phyloP scores from a whole-genome alignment of 2,329 filamentous ascomycete genomes.

The Thyridium curvatum region DNA sequence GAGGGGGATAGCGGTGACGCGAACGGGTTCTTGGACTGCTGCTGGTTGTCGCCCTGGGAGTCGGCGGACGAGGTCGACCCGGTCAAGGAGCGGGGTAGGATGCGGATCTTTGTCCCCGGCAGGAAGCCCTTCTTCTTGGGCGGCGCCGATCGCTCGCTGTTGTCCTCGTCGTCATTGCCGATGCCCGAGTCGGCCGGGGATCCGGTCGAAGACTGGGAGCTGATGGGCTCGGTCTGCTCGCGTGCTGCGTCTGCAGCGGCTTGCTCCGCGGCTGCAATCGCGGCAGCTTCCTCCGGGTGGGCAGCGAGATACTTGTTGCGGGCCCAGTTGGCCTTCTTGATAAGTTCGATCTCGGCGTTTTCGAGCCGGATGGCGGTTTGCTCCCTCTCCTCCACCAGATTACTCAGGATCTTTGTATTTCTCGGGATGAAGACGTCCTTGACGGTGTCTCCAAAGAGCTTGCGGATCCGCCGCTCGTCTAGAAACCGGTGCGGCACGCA shows the following conservation, averaged over 20 bases:
- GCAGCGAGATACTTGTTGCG: slow-evolving; percentile 40
- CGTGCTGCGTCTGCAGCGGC: not conserved
- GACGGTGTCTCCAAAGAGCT: slow-evolving; percentile 73
- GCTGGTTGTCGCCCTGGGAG: too few relatives aligned
- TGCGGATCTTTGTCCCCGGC: too few relatives aligned
- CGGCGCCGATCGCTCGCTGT: too few relatives aligned
- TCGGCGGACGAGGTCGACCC: too few relatives aligned
- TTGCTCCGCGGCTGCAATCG: slow-evolving; percentile 8
- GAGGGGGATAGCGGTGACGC: too few relatives aligned
- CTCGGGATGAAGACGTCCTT: slow-evolving; percentile 79
- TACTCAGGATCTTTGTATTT: slow-evolving; percentile 67
- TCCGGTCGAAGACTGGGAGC: too few relatives aligned
- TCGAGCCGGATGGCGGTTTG: slow-evolving; percentile 73
- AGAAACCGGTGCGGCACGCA: slow-evolving; percentile 75
- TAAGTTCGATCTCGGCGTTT: slow-evolving; percentile 72
- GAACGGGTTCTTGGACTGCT: too few relatives aligned
- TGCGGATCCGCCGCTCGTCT: slow-evolving; percentile 63
- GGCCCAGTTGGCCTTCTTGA: slow-evolving; percentile 64
- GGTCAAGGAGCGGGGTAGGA: too few relatives aligned
- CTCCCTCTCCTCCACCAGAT: slow-evolving; percentile 72
- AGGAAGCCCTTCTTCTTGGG: too few relatives aligned
- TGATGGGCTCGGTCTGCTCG: too few relatives aligned
- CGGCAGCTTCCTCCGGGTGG: slow-evolving; percentile 3
- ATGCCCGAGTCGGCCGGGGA: too few relatives aligned
- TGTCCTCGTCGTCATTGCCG: too few relatives aligned